Evolutionary conservation across 768 basidiomycete genomes (phyloP).

Genomic region (Boletales sp.): DNA sequence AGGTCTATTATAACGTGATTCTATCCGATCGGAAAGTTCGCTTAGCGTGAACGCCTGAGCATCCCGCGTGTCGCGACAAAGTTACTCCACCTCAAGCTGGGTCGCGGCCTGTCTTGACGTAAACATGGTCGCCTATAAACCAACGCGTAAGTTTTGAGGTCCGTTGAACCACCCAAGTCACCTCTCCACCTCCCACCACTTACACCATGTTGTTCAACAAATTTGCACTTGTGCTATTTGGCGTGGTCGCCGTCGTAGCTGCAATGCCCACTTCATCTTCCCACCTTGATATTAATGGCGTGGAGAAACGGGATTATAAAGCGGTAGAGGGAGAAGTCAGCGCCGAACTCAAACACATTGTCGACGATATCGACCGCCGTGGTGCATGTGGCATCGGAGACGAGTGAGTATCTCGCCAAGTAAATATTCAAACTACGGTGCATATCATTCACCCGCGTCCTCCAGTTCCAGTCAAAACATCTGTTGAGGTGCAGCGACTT

Average conservation of each 20-base stretch:
- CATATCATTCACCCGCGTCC: not conserved
- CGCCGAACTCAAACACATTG: not conserved
- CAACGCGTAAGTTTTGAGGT: not conserved
- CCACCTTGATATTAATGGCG: not conserved
- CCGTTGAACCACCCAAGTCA: no score
- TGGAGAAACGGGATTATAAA: not conserved
- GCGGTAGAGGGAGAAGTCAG: no score
- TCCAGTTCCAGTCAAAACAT: not conserved
- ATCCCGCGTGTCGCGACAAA: no score
- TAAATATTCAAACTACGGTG: not conserved
- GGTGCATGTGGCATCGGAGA: not conserved
- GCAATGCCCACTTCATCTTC: not conserved
- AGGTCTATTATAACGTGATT: not conserved
- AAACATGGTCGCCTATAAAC: not conserved
- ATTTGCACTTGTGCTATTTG: conserved; percentile 1
- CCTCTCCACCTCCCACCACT: not conserved
- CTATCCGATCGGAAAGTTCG: not conserved
- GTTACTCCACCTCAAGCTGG: no score
- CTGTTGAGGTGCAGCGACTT: no score
- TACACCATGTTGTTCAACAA: conserved; percentile 9
- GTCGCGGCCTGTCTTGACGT: not conserved
- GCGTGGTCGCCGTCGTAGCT: not conserved
- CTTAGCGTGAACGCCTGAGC: not conserved
- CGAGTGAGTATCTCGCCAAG: not conserved
- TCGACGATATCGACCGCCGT: not conserved